Percentiles rank a stretch among this genome's conserved stretches.
Conservation (phyloP, 208 protist species). For the Leishmania guyanensis region DNA sequence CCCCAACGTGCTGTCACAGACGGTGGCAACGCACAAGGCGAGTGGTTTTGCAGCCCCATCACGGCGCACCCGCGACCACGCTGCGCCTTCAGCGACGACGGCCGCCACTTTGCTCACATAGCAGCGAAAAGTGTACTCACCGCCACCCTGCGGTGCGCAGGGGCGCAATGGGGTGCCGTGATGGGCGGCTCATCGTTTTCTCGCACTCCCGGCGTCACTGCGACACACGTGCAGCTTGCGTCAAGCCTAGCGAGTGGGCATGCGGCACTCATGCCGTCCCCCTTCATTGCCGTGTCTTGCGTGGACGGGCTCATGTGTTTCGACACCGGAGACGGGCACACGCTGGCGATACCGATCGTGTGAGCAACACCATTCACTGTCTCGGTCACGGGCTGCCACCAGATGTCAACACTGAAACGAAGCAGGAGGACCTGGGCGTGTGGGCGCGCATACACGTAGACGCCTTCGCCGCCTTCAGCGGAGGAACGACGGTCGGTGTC, state of each 20-base stretch:
- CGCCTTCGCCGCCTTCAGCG: not conserved
- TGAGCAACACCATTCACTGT: not conserved
- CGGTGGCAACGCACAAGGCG: not conserved
- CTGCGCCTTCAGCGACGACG: conserved; percentile 22
- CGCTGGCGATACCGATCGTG: conserved; percentile 5
- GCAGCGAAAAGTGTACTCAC: not conserved
- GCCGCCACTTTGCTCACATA: conserved; percentile 14
- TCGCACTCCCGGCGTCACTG: not conserved
- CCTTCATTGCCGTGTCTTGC: conserved; percentile 27
- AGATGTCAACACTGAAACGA: not conserved
- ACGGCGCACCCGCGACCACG: not conserved
- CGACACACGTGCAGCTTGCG: conserved; percentile 6
- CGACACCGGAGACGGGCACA: conserved; percentile 25
- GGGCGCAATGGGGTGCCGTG: not conserved
- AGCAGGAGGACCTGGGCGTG: not conserved
- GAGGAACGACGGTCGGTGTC: not conserved
- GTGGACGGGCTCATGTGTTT: conserved; percentile 25
- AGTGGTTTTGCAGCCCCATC: not conserved
- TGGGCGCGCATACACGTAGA: not conserved
- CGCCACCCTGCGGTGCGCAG: conserved; percentile 5
- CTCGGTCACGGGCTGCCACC: not conserved
- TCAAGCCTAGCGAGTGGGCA: not conserved
- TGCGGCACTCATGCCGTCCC: not conserved
- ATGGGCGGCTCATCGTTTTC: not conserved
- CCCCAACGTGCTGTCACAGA: not conserved